Evolutionary conservation across 2,329 filamentous ascomycete genomes (phyloP), one percentile per base, ranked within the genome.

Genomic region (Fusarium liriodendri): DNA sequence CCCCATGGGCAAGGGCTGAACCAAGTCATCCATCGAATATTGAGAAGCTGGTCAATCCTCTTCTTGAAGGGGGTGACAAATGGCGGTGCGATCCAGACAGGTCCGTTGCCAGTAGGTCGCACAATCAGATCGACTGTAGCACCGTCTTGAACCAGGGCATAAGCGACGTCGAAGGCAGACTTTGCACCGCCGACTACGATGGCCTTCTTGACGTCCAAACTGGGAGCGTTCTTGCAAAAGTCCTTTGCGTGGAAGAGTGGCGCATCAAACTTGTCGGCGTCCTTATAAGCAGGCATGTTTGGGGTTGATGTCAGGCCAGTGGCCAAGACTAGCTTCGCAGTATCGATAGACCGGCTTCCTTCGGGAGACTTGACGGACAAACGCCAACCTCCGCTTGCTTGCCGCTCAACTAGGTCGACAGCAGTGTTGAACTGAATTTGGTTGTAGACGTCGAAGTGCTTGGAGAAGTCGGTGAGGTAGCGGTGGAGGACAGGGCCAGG

Each of bases 1-100:
- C 89, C 90, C 89, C 90, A 94, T 2, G 90, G 86, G 72, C 91
- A 93, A 0, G 92, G 91, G 22, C 86, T 89, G 77, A 94, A 88
- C 88, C 90, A 93, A 0, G 88, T 90, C 71, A 93, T 81, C 70
- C 90, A 86, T 0, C 92, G 87, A 0, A 88, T 77, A 27, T 72
- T 76, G 0, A 79, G 62, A 0, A 93, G 82, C 72, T 90, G 88
- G 76, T 93, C 91, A 0, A 93, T 81, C 81, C 87, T 87, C 54
- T 85, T 86, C 78, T 89, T 90, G 52, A 92, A 78, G 0, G 90
- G 90, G 0, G 90, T 92, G 18, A 93, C 89, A 64, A 88, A 89
- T 0, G 86, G 80, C 1, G 88, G 87, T 2, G 87, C 81, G 74
- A 92, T 84, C 83, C 83, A 91, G 0, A 85, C 83, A 0, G 90